These are phyloP conservation scores for Halteria grandinella DNA, from an alignment of 73 alveolate species.

Conservation along the genomic window DNA sequence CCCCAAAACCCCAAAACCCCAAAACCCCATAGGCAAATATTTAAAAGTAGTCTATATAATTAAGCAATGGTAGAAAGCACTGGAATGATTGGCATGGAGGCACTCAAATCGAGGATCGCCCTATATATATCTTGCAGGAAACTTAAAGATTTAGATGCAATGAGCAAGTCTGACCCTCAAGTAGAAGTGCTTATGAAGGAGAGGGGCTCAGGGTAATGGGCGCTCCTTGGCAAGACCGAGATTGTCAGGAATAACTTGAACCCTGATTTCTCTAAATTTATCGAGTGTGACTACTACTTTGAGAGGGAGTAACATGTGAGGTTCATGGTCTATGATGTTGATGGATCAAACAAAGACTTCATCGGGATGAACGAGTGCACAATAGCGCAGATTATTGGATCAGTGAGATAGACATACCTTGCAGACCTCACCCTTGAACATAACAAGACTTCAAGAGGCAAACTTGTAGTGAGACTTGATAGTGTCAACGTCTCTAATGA, in stretches of 20 bases:
- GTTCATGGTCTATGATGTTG: conserved; percentile 72
- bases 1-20: too few relatives aligned
- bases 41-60: not conserved
- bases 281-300: conserved; percentile 79
- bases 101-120: conserved; percentile 60
- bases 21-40: too few relatives aligned
- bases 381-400: conserved; percentile 80
- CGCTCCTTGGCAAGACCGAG: conserved; percentile 70
- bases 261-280: conserved; percentile 74
- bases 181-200: conserved; percentile 32
- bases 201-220: not conserved
- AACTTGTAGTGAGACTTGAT: conserved; percentile 69
- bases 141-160: conserved; percentile 65
- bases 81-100: not conserved
- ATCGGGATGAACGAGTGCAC: conserved; percentile 77
- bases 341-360: conserved; percentile 66
- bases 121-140: conserved; percentile 68
- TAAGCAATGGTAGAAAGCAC: conserved; percentile 1
- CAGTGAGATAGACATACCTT: conserved; percentile 57
- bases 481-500: conserved; percentile 55
- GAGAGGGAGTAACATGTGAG: conserved; percentile 77
- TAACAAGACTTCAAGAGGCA: conserved; percentile 64
- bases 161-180: conserved; percentile 81
- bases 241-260: conserved; percentile 68
- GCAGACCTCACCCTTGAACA: conserved; percentile 53